A percentile compares a stretch with the other conserved stretches of the same genome.
These are phyloP conservation scores for Fusarium siculi DNA, from an alignment of 2,329 filamentous ascomycete genomes.

Conservation along the genomic window DNA sequence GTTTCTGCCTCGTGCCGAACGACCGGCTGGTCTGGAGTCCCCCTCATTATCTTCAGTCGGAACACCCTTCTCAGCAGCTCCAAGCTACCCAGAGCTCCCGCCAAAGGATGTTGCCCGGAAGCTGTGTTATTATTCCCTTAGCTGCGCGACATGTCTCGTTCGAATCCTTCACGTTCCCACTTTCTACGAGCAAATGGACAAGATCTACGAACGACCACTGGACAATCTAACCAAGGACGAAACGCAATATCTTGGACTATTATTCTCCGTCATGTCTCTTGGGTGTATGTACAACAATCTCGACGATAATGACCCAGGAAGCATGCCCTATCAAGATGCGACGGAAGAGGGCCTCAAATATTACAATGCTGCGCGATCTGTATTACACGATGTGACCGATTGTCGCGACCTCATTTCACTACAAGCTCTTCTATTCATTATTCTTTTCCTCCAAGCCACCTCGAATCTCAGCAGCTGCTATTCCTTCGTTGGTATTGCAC, in stretches of 20 bases:
- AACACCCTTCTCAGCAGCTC: slow-evolving; percentile 68
- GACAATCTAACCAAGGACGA: slow-evolving; percentile 73
- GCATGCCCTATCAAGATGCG: slow-evolving; percentile 60
- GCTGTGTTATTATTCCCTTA: slow-evolving; percentile 66
- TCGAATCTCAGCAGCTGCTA: slow-evolving; percentile 84
- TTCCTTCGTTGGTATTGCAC: slow-evolving; percentile 80
- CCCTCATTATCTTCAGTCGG: slow-evolving; percentile 69
- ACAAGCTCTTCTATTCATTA: slow-evolving; percentile 82
- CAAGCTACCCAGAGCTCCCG: slow-evolving; percentile 75
- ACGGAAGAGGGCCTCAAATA: slow-evolving; percentile 76
- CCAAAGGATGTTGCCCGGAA: slow-evolving; percentile 65
- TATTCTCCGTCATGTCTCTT: slow-evolving; percentile 77
- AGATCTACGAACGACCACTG: slow-evolving; percentile 76
- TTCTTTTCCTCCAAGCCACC: slow-evolving; percentile 82
- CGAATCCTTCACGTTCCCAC: slow-evolving; percentile 83
- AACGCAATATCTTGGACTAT: slow-evolving; percentile 73
- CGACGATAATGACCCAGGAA: slow-evolving; percentile 62
- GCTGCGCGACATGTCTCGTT: slow-evolving; percentile 67
- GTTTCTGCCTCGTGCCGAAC: slow-evolving; percentile 65
- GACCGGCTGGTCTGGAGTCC: slow-evolving; percentile 71
- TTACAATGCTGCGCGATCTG: slow-evolving; percentile 72
- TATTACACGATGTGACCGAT: slow-evolving; percentile 73
- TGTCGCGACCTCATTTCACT: slow-evolving; percentile 80
- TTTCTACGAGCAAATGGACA: slow-evolving; percentile 81
- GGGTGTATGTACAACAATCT: slow-evolving; percentile 77